Percentiles rank a stretch among this genome's conserved stretches.
Evolutionary conservation across 1,284 basidiomycete genomes (phyloP).

Genomic region (Mycena citricolor): DNA sequence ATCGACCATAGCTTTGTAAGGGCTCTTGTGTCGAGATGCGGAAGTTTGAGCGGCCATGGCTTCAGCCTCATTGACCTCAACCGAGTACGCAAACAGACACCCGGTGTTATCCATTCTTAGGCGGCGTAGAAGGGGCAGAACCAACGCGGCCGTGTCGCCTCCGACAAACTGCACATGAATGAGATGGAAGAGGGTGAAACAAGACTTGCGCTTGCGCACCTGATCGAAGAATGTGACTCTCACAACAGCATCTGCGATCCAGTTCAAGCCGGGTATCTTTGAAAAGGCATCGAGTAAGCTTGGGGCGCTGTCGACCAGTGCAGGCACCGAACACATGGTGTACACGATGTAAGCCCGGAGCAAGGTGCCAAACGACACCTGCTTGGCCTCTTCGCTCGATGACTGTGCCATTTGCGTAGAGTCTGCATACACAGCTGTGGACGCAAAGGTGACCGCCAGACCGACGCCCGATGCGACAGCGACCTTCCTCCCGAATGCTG

Average conservation of each 20-base stretch:
- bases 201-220: slow-evolving; percentile 40
- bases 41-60: slow-evolving; percentile 34
- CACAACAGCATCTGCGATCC: slow-evolving; percentile 70
- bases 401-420: slow-evolving; percentile 10
- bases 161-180: slow-evolving; percentile 73
- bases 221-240: slow-evolving; percentile 86
- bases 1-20: slow-evolving; percentile 60
- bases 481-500: slow-evolving; percentile 1
- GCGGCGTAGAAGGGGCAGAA: slow-evolving; percentile 61
- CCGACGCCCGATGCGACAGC: slow-evolving; percentile 15
- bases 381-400: slow-evolving; percentile 4
- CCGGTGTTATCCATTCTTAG: slow-evolving; percentile 74
- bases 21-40: slow-evolving; percentile 16
- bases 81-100: slow-evolving; percentile 81
- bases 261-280: slow-evolving; percentile 65
- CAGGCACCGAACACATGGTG: slow-evolving; percentile 75
- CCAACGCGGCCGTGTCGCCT: slow-evolving; percentile 76
- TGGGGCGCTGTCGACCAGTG: slow-evolving; percentile 78
- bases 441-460: slow-evolving; percentile 11
- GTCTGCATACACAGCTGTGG: slow-evolving; percentile 1
- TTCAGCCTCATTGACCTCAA: slow-evolving; percentile 73
- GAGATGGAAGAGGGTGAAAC: neutral
- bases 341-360: slow-evolving; percentile 80
- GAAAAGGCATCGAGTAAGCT: slow-evolving; percentile 61
- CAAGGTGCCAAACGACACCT: slow-evolving; percentile 31